phyloP scores from a whole-genome alignment of 208 protist species.

The Leishmania gerbilli region DNA sequence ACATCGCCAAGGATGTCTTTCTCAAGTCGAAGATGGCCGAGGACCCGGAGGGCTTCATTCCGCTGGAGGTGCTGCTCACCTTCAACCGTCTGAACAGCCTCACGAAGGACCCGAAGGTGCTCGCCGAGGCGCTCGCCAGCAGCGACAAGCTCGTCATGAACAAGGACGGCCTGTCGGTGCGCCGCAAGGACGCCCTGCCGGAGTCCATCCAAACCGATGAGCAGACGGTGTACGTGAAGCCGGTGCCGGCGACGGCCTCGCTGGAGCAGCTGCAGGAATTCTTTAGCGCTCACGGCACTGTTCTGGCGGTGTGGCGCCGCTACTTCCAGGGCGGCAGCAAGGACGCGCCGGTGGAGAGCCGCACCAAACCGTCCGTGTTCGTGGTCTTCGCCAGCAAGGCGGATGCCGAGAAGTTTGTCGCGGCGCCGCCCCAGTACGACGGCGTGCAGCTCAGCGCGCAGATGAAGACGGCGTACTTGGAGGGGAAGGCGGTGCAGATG shows the following conservation, averaged over 20 bases:
- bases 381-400: conserved; percentile 75
- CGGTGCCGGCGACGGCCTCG: conserved; percentile 67
- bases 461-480: conserved; percentile 84
- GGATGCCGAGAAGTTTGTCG: conserved; percentile 72
- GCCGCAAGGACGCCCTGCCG: conserved; percentile 76
- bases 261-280: conserved; percentile 81
- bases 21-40: conserved; percentile 90
- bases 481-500: conserved; percentile 71
- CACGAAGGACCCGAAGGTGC: conserved; percentile 65
- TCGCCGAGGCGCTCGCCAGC: conserved; percentile 62
- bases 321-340: conserved; percentile 76
- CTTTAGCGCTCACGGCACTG: conserved; percentile 73
- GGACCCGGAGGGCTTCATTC: conserved; percentile 80
- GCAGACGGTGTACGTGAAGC: conserved; percentile 88
- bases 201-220: conserved; percentile 88
- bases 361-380: conserved; percentile 85
- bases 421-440: conserved; percentile 58
- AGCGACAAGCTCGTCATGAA: conserved; percentile 74
- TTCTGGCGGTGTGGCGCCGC: conserved; percentile 86
- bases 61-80: conserved; percentile 77
- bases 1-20: conserved; percentile 90
- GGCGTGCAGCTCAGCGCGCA: conserved; percentile 71
- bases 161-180: conserved; percentile 65
- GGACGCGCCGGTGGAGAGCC: conserved; percentile 50
- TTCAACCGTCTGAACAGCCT: conserved; percentile 87